Evolutionary conservation across 306 rosid species (phyloP).

Genomic region (Prunus davidiana): DNA sequence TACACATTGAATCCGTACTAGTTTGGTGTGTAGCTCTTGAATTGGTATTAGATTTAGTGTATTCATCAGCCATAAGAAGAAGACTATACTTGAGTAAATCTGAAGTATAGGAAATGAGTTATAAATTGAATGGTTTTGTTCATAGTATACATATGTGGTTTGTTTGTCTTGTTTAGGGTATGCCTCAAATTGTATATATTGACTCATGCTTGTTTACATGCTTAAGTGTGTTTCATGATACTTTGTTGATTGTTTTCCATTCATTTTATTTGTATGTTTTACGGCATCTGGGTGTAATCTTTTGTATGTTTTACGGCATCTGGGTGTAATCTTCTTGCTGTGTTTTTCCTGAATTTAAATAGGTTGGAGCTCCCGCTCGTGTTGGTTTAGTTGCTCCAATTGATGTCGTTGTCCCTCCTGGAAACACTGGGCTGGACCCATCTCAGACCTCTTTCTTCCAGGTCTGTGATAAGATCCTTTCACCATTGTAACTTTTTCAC

Average conservation of each 20-base stretch:
- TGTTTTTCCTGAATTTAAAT: not conserved
- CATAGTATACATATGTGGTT: not conserved
- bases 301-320: not conserved
- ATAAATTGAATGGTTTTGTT: not conserved
- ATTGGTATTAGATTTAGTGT: not conserved
- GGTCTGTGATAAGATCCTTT: conserved; percentile 27
- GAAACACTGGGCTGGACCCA: conserved; percentile 96
- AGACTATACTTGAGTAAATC: not conserved
- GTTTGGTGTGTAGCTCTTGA: not conserved
- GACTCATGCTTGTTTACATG: not conserved
- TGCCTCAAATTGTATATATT: not conserved
- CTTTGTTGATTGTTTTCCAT: not conserved
- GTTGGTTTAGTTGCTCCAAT: conserved; percentile 95
- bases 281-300: no score
- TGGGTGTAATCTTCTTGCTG: not conserved
- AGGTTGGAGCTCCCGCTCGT: conserved; percentile 99
- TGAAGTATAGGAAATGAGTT: not conserved
- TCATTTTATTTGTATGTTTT: not conserved
- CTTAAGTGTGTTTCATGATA: not conserved
- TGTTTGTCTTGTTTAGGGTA: not conserved
- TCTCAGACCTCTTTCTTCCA: conserved; percentile 97
- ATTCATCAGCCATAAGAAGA: not conserved
- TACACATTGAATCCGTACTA: not conserved
- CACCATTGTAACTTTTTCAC: not conserved
- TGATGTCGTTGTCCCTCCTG: conserved; percentile 91